A percentile compares a stretch with the other conserved stretches of the same genome.
Evolutionary conservation across 2,329 filamentous ascomycete genomes (phyloP).

Genomic region (Aspergillus bombycis): DNA sequence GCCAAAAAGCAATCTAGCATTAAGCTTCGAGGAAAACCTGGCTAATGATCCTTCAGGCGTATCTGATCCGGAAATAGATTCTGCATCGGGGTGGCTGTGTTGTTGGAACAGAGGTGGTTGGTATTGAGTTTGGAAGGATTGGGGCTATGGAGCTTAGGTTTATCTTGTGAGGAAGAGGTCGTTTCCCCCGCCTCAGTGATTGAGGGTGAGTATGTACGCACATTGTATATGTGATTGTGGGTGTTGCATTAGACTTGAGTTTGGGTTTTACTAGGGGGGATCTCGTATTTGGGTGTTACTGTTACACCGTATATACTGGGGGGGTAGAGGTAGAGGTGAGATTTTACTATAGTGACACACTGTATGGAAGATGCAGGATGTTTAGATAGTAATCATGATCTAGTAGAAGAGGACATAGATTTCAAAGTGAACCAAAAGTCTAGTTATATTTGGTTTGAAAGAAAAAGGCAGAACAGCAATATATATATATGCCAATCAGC

Average conservation of each 20-base stretch:
- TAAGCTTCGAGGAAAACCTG: not conserved
- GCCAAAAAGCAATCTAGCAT: not conserved
- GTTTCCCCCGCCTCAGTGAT: not conserved
- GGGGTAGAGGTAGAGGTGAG: not conserved
- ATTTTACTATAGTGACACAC: not conserved
- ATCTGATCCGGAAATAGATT: slow-evolving; percentile 1
- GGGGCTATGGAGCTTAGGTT: not conserved
- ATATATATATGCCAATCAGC: not conserved
- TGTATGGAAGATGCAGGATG: too few relatives aligned
- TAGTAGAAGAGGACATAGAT: not conserved
- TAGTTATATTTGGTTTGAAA: not conserved
- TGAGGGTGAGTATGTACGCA: not conserved
- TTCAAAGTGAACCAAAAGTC: not conserved
- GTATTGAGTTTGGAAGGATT: not conserved
- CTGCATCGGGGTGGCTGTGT: not conserved
- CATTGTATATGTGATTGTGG: not conserved
- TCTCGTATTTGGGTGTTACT: not conserved
- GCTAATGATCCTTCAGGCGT: not conserved
- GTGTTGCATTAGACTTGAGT: not conserved
- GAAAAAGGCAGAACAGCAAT: not conserved
- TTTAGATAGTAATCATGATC: too few relatives aligned
- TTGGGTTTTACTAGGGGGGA: not conserved
- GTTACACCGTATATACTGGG: too few relatives aligned
- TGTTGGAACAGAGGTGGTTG: not conserved
- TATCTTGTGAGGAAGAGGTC: not conserved